Base-by-base conservation (phyloP, 140 eudicot genomes). In the Erigeron philadelphicus region DNA sequence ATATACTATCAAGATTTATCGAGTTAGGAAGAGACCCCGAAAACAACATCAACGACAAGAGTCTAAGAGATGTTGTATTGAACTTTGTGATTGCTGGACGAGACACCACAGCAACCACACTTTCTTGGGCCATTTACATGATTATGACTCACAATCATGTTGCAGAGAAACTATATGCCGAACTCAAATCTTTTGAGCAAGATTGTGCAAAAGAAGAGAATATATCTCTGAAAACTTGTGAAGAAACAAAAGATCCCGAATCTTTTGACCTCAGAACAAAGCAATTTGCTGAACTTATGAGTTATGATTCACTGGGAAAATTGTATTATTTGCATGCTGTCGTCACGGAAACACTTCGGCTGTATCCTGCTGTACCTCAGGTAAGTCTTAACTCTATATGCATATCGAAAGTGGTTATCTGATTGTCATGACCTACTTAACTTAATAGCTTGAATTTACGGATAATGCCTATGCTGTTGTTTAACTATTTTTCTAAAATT, bases 321-420 rank as follows among this genome's bases (percentile, higher is more conserved):
- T 59, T 93, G 66, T 83, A 84, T 68, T 89, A 93, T 72, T 78
- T 93, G 86, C 98, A 93, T 61, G 95, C 98, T 2, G 98, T 93
- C 61, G 78, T 93, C 55, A 93, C 98, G 6, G 96, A 93, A 83
- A 93, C 98, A 18, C 92, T 92, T 56, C 81, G 98, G 43, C 58
- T 88, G 48, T 92, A 88, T 74, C 98, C 98, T 16, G 98, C 96
- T 17, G 94, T 88, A 54, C 98, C 98, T 79, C 98, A 88, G 90
- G 96, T 92, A 65, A 58, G 68, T 67, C 56, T 8, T 71, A 9
- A 17, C 17, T 25, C 41, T 15, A n/a, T 56, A 1, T 56, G 25
- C 25, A 1, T 56, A 3, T 5, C 9, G 4, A 1, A 56, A 56
- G 5, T 17, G 62, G 12, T 56, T 16, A 50, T 12, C 17, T 50